phyloP scores from a whole-genome alignment of 495 filamentous ascomycete species.

The Rhypophila decipiens region DNA sequence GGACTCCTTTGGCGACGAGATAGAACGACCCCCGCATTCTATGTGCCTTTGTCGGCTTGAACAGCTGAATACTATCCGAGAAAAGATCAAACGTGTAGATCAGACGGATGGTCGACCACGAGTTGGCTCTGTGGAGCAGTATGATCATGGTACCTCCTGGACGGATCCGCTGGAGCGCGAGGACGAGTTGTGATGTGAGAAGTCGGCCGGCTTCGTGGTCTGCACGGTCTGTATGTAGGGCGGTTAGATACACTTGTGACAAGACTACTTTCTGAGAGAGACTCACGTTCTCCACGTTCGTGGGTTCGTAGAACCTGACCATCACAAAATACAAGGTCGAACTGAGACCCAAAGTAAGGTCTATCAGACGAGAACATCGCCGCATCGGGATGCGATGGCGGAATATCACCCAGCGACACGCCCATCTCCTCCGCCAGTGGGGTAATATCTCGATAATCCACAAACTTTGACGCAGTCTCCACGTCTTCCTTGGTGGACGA shows the following conservation, averaged over 20 bases:
- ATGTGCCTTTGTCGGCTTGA: slow-evolving; percentile 42
- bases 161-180: slow-evolving; percentile 41
- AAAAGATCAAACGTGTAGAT: slow-evolving; percentile 41
- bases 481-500: no score
- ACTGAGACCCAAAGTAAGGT: slow-evolving; percentile 22
- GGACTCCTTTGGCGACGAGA: slow-evolving; percentile 45
- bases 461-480: no score
- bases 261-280: background rate
- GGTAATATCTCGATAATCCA: no score
- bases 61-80: slow-evolving; percentile 32
- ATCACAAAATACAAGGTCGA: slow-evolving; percentile 53
- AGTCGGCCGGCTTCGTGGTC: slow-evolving; percentile 36
- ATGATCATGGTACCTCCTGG: slow-evolving; percentile 43
- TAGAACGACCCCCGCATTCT: slow-evolving; percentile 48
- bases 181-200: slow-evolving; percentile 36
- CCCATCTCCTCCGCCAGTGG: slow-evolving; percentile 50
- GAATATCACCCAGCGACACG: slow-evolving; percentile 22
- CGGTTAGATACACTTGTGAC: background rate
- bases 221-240: slow-evolving; percentile 29
- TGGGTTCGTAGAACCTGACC: slow-evolving; percentile 50
- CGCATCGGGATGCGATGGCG: slow-evolving; percentile 36
- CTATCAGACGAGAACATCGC: slow-evolving; percentile 30
- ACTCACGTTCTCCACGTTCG: slow-evolving; percentile 14
- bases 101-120: slow-evolving; percentile 30
- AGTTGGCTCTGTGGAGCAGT: slow-evolving; percentile 46